A percentile compares a stretch with the other conserved stretches of the same genome.
phyloP scores from a whole-genome alignment of 805 yeast species.

The Priceomyces castillae region DNA sequence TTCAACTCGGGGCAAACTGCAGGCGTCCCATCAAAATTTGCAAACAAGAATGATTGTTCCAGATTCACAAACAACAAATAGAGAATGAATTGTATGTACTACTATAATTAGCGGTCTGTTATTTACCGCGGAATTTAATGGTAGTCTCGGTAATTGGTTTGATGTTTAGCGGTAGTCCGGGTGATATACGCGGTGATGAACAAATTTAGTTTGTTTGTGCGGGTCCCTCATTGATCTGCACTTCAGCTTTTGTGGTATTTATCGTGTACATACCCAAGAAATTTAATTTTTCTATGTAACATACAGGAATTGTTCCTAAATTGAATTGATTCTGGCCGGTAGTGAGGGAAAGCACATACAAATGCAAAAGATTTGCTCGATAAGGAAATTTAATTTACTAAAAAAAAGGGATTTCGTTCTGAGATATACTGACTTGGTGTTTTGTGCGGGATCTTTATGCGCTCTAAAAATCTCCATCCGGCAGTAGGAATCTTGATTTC shows the following conservation, averaged over 20 bases:
- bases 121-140: not conserved
- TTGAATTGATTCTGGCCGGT: not conserved
- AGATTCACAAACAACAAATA: slow-evolving; percentile 1
- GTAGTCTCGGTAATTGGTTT: no score
- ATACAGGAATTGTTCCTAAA: not conserved
- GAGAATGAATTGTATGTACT: not conserved
- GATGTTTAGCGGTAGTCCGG: no score
- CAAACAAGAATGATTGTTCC: not conserved
- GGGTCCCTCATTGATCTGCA: no score
- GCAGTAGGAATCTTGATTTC: no score
- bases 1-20: not conserved
- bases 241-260: not conserved
- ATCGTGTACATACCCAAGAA: not conserved
- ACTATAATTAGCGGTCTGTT: not conserved
- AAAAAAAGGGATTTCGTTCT: not conserved
- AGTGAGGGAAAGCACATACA: not conserved
- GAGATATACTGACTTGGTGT: not conserved
- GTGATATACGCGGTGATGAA: no score
- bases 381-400: not conserved
- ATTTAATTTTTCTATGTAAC: not conserved
- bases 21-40: slow-evolving; percentile 1
- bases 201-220: no score
- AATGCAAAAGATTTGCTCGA: not conserved
- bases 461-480: no score
- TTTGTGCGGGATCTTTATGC: no score